Evolutionary conservation across 2,329 filamentous ascomycete species (phyloP).

Genomic region (Ophiostoma ulmi): DNA sequence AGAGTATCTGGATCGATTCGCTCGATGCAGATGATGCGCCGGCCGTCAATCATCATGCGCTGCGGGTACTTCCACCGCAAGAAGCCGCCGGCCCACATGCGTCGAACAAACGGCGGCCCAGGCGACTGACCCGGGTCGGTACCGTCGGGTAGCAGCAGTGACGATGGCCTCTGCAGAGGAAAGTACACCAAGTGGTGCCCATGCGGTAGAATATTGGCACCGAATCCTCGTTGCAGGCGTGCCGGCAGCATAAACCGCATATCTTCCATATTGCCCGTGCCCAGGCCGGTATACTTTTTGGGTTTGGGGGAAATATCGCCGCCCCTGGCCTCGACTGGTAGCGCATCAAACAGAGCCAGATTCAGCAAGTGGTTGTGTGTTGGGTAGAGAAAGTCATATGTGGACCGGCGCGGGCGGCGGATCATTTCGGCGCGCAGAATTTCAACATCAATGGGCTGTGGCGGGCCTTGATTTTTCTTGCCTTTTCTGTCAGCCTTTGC

Average conservation of each 20-base stretch:
- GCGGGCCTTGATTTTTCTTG: not conserved
- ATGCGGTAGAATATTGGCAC: constrained; percentile 44
- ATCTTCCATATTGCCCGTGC: constrained; percentile 9
- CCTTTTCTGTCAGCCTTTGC: not conserved
- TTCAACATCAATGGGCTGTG: constrained; percentile 20
- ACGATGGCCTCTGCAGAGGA: constrained; percentile 60
- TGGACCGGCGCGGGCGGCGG: constrained; percentile 33
- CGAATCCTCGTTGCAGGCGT: not conserved
- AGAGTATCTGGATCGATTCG: constrained; percentile 30
- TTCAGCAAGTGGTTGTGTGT: constrained; percentile 62
- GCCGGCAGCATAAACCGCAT: not conserved
- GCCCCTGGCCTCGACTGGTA: constrained; percentile 35
- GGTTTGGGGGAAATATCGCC: not conserved
- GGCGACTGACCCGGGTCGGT: constrained; percentile 77
- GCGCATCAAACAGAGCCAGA: constrained; percentile 46
- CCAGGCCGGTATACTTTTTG: not conserved
- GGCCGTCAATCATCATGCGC: constrained; percentile 38
- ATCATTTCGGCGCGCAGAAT: constrained; percentile 23
- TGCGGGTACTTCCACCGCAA: constrained; percentile 37
- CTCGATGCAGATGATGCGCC: constrained; percentile 43
- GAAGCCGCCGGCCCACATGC: constrained; percentile 85
- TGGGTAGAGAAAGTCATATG: constrained; percentile 47
- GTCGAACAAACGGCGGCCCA: constrained; percentile 62
- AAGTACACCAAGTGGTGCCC: constrained; percentile 87
- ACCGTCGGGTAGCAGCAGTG: constrained; percentile 69